Conservation (phyloP, 1,284 basidiomycete species). For the Tremellales sp. region DNA sequence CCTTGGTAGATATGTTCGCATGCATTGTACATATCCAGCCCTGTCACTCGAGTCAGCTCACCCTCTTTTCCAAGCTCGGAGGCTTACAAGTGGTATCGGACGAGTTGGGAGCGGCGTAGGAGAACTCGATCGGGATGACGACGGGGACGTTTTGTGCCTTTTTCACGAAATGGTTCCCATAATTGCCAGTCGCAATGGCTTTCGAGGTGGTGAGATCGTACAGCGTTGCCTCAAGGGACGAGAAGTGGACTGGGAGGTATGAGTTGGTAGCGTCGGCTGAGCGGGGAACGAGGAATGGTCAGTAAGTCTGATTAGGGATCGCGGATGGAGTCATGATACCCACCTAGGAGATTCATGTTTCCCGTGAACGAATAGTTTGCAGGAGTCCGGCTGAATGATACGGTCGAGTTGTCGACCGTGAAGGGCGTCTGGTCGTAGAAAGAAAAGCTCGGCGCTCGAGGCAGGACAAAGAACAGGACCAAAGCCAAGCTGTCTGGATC, state of each 20-base stretch:
- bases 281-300: neutral
- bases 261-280: constrained; percentile 64
- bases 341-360: constrained; percentile 60
- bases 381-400: constrained; percentile 63
- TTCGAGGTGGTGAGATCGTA: constrained; percentile 60
- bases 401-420: constrained; percentile 56
- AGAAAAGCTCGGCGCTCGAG: constrained; percentile 67
- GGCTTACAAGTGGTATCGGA: constrained; percentile 73
- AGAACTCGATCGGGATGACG: constrained; percentile 70
- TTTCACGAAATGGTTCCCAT: constrained; percentile 57
- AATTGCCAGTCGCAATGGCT: constrained; percentile 63
- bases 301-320: neutral
- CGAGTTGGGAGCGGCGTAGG: constrained; percentile 71
- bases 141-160: constrained; percentile 62
- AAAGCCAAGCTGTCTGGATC: constrained; percentile 58
- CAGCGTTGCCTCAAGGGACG: constrained; percentile 57
- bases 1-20: constrained; percentile 62
- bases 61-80: neutral
- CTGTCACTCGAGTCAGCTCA: constrained; percentile 43
- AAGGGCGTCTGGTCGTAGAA: constrained; percentile 62
- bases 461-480: constrained; percentile 68
- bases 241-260: constrained; percentile 69
- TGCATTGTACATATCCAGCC: constrained; percentile 72
- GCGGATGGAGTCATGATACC: constrained; percentile 4
- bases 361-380: constrained; percentile 84